Base-by-base conservation (phyloP, 352 stramenopile genomes). In the Phytophthora fragariaefolia region DNA sequence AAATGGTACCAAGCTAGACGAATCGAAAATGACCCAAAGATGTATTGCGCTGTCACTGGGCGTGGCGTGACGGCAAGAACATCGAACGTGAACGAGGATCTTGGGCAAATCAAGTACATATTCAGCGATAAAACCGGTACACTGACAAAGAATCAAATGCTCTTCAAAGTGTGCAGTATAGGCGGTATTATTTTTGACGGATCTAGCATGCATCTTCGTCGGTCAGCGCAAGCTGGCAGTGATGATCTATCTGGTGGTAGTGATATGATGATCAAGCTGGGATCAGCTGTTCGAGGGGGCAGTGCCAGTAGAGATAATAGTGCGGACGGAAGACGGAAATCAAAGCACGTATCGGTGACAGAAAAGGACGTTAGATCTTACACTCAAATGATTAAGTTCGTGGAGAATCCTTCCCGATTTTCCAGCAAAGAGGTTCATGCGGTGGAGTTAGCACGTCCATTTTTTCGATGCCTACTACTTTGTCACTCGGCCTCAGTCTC, bases 41-140 rank as follows among this genome's bases (percentile, higher is more conserved):
- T 96, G 69, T 69, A 69, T 10, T 89, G 77, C 20, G 26, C 67
- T 0, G 66, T 81, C 26, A 89, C 79, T 0, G 87, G 79, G 0
- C 73, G 77, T 8, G 80, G 82, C 0, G 91, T 97, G 0, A 91
- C 89, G n/a, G 96, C 90, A 4, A 88, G 96, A 0, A 98, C 90
- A 0, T 97, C 92, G 15, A 97, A 98, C 51, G 90, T 99, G 47
- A 98, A 98, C 38, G 96, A 98, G 79, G 93, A 98, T 53, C 76
- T 99, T 2, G 98, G 97, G 0, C 93, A 99, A 80, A 98, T 99
- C 66, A 95, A 98, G 63, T 99, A 99, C 76, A 96, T 99, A 12
- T 99, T 99, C 76, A 98, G 87, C 17, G 98, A 99, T 73, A 99
- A 99, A 73, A 99, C 98, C 1, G 98, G 98, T 7, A 99, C 98